Evolutionary conservation across 2,329 filamentous ascomycete species (phyloP), one percentile per base, ranked within the genome.

Genomic region (Tolypocladium sp.): DNA sequence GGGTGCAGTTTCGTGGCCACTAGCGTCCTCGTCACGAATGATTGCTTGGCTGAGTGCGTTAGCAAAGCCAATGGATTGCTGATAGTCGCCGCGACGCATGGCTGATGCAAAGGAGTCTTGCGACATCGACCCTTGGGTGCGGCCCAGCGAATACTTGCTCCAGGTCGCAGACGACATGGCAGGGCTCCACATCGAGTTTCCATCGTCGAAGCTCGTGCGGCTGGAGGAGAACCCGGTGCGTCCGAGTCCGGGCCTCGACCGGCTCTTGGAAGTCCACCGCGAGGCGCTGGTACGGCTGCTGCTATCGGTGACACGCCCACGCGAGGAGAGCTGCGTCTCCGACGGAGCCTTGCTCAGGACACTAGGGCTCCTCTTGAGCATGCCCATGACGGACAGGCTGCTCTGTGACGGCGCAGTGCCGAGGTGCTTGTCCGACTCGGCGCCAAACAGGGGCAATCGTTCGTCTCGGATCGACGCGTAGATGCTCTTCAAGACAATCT

Each of bases 41-140:
- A 97, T 99, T 41, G 93, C 93, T 71, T 97, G 93, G 67, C 92
- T 96, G 13, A 99, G 81, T 4, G 94, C 94, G 71, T 96, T 97
- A 58, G 94, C 94, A 69, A 99, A 99, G 0, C 94, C 94, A 69
- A 99, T 96, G 0, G 92, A 95, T 74, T 96, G 92, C 73, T 97
- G 92, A 72, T 93, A 97, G 67, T 96, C 92, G 49, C 85, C 86
- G 54, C 87, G 83, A 6, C 85, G 86, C 71, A 88, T 88, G 40
- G 86, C 83, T 2, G 90, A 92, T 25, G 87, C 88, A 66, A 97
- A 87, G 1, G 92, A 96, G 70, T 96, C 91, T 67, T 97, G 89
- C 5, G 92, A 97, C 79, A 94, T 90, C 3, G 92, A 93, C 0
- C 91, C 92, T 62, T 95, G 87, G 0, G 92, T 96, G 70, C 95